Conservation (phyloP, 2,329 filamentous ascomycete species). For the Biscogniauxia sp. region DNA sequence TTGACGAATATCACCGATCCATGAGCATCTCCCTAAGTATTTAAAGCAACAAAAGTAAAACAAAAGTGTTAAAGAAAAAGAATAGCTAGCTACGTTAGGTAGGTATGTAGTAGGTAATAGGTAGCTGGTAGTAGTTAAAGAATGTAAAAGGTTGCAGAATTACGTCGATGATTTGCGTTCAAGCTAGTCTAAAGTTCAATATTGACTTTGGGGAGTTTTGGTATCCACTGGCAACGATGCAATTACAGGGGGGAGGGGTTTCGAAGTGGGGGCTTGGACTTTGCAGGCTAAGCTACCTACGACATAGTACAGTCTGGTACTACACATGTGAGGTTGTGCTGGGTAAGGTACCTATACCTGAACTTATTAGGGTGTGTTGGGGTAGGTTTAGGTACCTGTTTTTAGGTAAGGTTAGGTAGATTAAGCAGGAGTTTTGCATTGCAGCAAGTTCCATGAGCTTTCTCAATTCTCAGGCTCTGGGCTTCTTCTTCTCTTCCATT, state of each 20-base stretch:
- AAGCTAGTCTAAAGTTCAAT: slow-evolving; percentile 20
- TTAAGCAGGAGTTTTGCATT: not conserved
- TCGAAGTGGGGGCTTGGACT: not conserved
- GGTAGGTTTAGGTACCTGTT: too few species aligned
- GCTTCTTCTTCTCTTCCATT: not conserved
- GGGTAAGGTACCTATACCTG: not conserved
- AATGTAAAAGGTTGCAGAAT: not conserved
- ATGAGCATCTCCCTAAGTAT: not conserved
- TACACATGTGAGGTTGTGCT: too few species aligned
- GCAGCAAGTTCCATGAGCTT: not conserved
- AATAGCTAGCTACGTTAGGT: not conserved
- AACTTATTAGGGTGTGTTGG: too few species aligned
- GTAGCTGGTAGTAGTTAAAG: too few species aligned
- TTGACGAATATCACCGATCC: not conserved
- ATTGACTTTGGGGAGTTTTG: slow-evolving; percentile 27
- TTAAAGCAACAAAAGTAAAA: too few species aligned
- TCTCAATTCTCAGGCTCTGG: not conserved
- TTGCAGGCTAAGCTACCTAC: not conserved
- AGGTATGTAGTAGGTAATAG: too few species aligned
- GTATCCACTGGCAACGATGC: slow-evolving; percentile 31
- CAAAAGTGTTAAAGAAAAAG: not conserved
- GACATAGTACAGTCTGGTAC: too few species aligned
- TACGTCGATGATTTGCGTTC: slow-evolving; percentile 7
- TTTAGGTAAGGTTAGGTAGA: too few species aligned
- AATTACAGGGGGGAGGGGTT: slow-evolving; percentile 6